Percentiles rank a stretch among this genome's conserved stretches.
phyloP scores from a whole-genome alignment of 768 basidiomycete species.

The Dacryopinax primogenitus region DNA sequence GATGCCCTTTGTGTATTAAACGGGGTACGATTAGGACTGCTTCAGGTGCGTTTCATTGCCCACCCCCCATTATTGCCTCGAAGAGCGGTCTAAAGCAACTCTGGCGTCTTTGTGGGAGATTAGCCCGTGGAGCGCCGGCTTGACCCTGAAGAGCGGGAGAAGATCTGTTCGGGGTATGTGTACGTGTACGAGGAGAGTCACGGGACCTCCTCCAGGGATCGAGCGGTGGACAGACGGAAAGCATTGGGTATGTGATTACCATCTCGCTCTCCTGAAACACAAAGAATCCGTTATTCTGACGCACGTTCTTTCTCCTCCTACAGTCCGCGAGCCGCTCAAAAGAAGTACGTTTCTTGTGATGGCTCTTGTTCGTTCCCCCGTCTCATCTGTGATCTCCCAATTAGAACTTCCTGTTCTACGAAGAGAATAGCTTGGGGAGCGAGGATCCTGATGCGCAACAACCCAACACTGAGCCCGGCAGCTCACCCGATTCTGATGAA shows the following conservation, averaged over 20 bases:
- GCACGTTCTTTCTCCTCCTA: too few species aligned
- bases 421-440: slow-evolving; percentile 4
- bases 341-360: neutral
- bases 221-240: slow-evolving; percentile 77
- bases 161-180: slow-evolving; percentile 56
- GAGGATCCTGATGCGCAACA: neutral
- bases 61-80: too few species aligned
- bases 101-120: neutral
- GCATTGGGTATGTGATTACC: slow-evolving; percentile 51
- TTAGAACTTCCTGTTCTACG: slow-evolving; percentile 6
- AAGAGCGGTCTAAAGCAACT: too few species aligned
- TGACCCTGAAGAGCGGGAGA: slow-evolving; percentile 60
- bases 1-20: slow-evolving; percentile 69
- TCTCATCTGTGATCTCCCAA: neutral
- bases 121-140: slow-evolving; percentile 46
- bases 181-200: slow-evolving; percentile 76
- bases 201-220: slow-evolving; percentile 50
- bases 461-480: neutral
- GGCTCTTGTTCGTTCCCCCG: too few species aligned
- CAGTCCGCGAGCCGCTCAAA: slow-evolving; percentile 3
- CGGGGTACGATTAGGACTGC: slow-evolving; percentile 43
- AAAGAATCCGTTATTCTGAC: too few species aligned
- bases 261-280: too few species aligned
- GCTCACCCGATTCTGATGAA: neutral
- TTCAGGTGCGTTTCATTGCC: slow-evolving; percentile 41